Base-by-base conservation (phyloP, 176 grass and related monocot genomes). In the Raddia distichophylla region DNA sequence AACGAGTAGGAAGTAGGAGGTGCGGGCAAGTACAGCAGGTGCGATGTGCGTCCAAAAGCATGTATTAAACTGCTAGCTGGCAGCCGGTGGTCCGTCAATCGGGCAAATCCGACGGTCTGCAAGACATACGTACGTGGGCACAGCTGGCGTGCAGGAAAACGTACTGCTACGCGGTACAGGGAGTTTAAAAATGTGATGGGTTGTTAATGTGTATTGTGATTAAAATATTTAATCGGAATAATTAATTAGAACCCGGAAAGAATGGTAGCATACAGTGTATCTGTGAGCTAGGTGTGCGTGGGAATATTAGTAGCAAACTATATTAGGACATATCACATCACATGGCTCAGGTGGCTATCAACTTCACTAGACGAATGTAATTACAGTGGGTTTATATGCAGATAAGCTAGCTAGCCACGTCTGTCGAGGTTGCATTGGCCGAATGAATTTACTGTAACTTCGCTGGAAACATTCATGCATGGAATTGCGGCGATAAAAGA, bases 391-490 rank as follows among this genome's bases (percentile, higher is more conserved):
- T 59, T 67, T 85, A 74, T 78, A 74, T 34, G 77, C 40, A 27
- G 18, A 46, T 12, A 13, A 40, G n/a, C 67, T 42, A 80, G 69
- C 17, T 20, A 8, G 45, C 45, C 14, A 52, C 54, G 51, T 75
- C n/a, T 81, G 63, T 81, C 71, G 62, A 81, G 78, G 53, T 68
- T 18, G 68, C 66, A 66, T 80, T 80, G 84, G 56, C 40, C 46
- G 14, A 47, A 49, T 2, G 63, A 22, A 49, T 61, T 56, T 44
- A 59, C 71, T 75, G 63, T 69, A 45, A 53, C 50, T 55, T 35
- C 3, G 61, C 42, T 18, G 22, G 51, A 42, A 66, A 60, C 32
- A 45, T 55, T 10, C 46, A 53, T 46, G 72, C 20, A n/a, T n/a
- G n/a, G n/a, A 46, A 35, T 45, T 45, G 44, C 2, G 37, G 47